Base-by-base conservation (phyloP, 164 flowering plant genomes). In the Macadamia tetraphylla region DNA sequence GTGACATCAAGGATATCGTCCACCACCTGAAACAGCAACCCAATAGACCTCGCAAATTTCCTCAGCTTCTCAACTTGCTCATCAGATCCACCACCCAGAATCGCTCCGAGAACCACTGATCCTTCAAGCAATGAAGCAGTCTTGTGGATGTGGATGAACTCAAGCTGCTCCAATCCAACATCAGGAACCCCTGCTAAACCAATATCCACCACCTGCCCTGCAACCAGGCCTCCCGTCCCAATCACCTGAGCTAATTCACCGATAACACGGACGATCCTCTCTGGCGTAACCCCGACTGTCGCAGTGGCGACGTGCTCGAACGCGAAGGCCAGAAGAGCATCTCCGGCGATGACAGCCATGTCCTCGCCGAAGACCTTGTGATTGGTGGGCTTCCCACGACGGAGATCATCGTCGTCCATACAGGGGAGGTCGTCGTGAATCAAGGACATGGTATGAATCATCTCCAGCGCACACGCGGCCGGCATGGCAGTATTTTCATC, bases 381-480 rank as follows among this genome's bases (percentile, higher is more conserved):
- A 59, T 86, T 90, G 0, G 92, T 86, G 40, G 92, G 96, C 67
- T 81, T 86, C 1, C 96, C 92, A 10, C 96, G 77, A 18, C 91
- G 79, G 58, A 90, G 83, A 63, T 88, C 89, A 60, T 86, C 96
- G 68, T 90, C 81, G 58, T 90, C 96, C 96, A 90, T 88, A 58
- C 96, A 88, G 0, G 96, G 92, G 29, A 90, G 80, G 35, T 90
- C 96, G 58, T 90, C 92, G 62, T 90, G 96, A 62, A 90, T 88
- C 13, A 90, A 62, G 3, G 91, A 86, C 96, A 88, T 90, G 67
- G 96, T 88, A 75, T 88, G 96, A 15, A 90, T 88, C 92, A 90
- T 90, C 77, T 90, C 96, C 2, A 86, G 81, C 0, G 91, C 89
- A 62, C 92, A 86, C 1, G 96, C 96, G 0, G 88, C 75, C 0